A percentile compares a stretch with the other conserved stretches of the same genome.
These are phyloP conservation scores for Cercophora scortea DNA, from an alignment of 495 filamentous ascomycete genomes.

Conservation along the genomic window DNA sequence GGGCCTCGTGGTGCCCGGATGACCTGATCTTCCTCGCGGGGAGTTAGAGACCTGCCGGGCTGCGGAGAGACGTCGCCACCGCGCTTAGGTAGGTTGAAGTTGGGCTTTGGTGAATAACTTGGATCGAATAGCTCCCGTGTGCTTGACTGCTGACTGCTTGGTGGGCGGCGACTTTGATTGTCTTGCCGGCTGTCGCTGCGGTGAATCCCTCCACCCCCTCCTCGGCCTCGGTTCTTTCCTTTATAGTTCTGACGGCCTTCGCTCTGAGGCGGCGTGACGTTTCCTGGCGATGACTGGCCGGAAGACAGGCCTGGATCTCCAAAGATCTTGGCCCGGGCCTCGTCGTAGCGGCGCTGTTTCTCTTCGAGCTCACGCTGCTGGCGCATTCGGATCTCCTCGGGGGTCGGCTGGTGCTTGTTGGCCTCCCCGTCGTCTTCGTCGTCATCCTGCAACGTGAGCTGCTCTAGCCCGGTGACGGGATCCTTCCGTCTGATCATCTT, in stretches of 20 bases:
- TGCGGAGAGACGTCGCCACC: slow-evolving; percentile 36
- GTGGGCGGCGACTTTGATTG: slow-evolving; percentile 10
- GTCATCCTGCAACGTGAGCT: slow-evolving; percentile 45
- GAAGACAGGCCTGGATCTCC: slow-evolving; percentile 53
- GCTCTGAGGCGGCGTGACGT: slow-evolving; percentile 53
- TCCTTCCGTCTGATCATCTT: slow-evolving; percentile 39
- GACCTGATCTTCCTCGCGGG: slow-evolving; percentile 40
- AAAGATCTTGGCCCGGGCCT: slow-evolving; percentile 77
- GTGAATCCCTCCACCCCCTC: slow-evolving; percentile 5
- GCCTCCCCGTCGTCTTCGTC: slow-evolving; percentile 63
- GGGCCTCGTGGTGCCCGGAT: slow-evolving; percentile 68
- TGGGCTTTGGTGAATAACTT: slow-evolving; percentile 50
- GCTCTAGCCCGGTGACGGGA: slow-evolving; percentile 46
- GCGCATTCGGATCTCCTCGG: slow-evolving; percentile 64
- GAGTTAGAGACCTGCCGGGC: slow-evolving; percentile 34
- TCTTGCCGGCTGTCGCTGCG: slow-evolving; percentile 8
- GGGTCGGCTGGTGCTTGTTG: slow-evolving; percentile 50
- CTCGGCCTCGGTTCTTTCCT: slow-evolving; percentile 17
- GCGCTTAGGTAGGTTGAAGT: slow-evolving; percentile 44
- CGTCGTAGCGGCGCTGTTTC: slow-evolving; percentile 81
- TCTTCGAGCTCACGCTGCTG: slow-evolving; percentile 74
- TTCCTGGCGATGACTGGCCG: slow-evolving; percentile 39
- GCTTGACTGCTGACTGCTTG: slow-evolving; percentile 14
- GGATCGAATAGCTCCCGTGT: slow-evolving; percentile 64
- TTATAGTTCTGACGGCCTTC: slow-evolving; percentile 25